These are phyloP conservation scores for Gracilaria gracilis DNA, from an alignment of 23 red algal species.

Conservation along the genomic window DNA sequence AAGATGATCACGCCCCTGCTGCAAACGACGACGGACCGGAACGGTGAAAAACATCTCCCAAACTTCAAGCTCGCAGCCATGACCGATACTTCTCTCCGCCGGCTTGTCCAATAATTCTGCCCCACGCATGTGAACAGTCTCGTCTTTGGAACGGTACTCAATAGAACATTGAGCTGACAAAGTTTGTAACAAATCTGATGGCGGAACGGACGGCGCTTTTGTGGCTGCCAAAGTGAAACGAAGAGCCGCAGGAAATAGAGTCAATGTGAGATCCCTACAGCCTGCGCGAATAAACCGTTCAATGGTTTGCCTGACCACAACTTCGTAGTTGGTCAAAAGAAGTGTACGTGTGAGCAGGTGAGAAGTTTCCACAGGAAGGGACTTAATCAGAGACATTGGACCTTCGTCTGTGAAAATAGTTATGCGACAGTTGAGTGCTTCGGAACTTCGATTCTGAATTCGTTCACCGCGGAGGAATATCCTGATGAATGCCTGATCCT, in stretches of 20 bases:
- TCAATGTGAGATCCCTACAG: neutral
- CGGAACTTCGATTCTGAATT: too few species aligned
- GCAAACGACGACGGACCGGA: conserved; percentile 49
- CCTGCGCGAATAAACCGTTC: neutral
- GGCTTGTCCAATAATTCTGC: neutral
- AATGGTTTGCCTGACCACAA: neutral
- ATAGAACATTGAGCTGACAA: conserved; percentile 38
- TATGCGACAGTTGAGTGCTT: neutral
- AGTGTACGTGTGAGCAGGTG: neutral
- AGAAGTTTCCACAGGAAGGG: neutral
- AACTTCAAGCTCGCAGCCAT: conserved; percentile 34
- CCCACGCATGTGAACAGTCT: conserved; percentile 13
- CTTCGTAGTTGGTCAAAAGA: conserved; percentile 2
- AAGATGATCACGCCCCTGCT: conserved; percentile 22
- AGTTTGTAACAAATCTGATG: neutral
- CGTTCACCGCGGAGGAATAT: too few species aligned
- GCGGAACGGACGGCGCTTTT: neutral
- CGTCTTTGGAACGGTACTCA: neutral
- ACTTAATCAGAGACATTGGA: neutral
- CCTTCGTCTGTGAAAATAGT: neutral
- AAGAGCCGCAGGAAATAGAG: conserved; percentile 1
- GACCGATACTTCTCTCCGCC: neutral
- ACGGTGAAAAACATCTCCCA: conserved; percentile 52
- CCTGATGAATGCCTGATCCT: too few species aligned
- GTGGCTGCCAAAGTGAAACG: neutral